Evolutionary conservation across 257 asterid genomes (phyloP).

Genomic region (Jacaranda mimosifolia): DNA sequence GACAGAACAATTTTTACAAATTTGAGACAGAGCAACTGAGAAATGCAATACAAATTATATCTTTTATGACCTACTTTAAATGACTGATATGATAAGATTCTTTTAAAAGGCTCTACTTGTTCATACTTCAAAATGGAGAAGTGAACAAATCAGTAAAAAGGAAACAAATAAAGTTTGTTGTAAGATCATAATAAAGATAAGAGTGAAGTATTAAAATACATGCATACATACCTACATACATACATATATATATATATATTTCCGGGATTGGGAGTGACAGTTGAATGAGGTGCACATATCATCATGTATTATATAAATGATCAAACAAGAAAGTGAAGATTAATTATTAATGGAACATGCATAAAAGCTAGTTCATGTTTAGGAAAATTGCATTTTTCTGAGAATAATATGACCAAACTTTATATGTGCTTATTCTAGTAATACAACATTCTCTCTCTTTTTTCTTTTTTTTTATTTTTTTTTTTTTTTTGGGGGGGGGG

Average conservation of each 20-base stretch:
- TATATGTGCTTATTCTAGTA: neutral
- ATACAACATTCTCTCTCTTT: neutral
- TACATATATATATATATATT: neutral
- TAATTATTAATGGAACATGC: neutral
- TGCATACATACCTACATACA: too few relatives aligned
- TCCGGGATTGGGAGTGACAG: neutral
- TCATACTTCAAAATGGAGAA: conserved; percentile 6
- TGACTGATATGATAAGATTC: neutral
- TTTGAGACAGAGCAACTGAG: conserved; percentile 30
- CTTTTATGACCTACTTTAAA: neutral
- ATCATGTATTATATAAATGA: neutral
- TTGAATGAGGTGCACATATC: conserved; percentile 4
- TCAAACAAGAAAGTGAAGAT: neutral
- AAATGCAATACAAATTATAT: neutral
- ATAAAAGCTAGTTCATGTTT: conserved; percentile 11
- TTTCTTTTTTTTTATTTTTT: too few relatives aligned
- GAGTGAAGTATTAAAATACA: neutral
- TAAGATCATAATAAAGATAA: conserved; percentile 2
- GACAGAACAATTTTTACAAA: neutral
- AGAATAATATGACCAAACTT: neutral
- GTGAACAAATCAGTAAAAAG: neutral
- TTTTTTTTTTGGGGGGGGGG: too few relatives aligned
- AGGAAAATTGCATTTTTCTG: conserved; percentile 18
- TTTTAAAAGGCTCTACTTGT: conserved; percentile 3
- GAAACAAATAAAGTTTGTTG: neutral